Base-by-base conservation (phyloP, 2,329 filamentous ascomycete species). In the Cucurbitaria berberidis region DNA sequence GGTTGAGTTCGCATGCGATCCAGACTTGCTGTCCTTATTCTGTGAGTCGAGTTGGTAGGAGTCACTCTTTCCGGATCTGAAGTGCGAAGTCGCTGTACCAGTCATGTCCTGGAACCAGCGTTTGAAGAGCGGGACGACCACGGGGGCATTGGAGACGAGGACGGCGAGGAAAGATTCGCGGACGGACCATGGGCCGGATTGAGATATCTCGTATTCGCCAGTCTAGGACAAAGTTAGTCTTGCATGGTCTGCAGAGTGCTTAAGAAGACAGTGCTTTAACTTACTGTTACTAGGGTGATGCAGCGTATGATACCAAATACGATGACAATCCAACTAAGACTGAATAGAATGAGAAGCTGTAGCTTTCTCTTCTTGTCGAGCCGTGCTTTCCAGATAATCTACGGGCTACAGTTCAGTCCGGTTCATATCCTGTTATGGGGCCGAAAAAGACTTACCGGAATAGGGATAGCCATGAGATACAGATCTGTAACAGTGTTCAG, bases 381-480 rank as follows among this genome's bases (percentile, higher is more conserved):
- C 7, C 46, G 51, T 4, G 83, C 79, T 51, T 75, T 76, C 77
- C 81, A 84, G 1, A 87, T 53, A 66, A 85, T 82, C 48, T 51
- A 19, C 4, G 9, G 6, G 18, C 11, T 36, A 22, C 11, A 29
- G 15, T 42, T n/a, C 21, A 41, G 18, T n/a, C 11, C 15, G 21
- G 24, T 3, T 41, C 18, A 13, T 26, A 15, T 5, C 10, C 4
- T 18, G 13, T n/a, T 15, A 29, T 5, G 6, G 19, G 11, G 15
- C 3, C 26, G 5, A 32, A 5, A 15, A 8, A 27, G 35, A 35
- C 19, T 9, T 45, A 51, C 48, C 1, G 84, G 83, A 4, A 84
- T 73, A 0, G 84, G 83, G 32, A 86, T 85, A 24, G 79, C 78
- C 50, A 86, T 81, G n/a, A 86, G 74, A 57, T 86, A 86, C 1